Evolutionary conservation across 2,329 filamentous ascomycete species (phyloP).

Genomic region (Gnomoniopsis smithogilvyi): DNA sequence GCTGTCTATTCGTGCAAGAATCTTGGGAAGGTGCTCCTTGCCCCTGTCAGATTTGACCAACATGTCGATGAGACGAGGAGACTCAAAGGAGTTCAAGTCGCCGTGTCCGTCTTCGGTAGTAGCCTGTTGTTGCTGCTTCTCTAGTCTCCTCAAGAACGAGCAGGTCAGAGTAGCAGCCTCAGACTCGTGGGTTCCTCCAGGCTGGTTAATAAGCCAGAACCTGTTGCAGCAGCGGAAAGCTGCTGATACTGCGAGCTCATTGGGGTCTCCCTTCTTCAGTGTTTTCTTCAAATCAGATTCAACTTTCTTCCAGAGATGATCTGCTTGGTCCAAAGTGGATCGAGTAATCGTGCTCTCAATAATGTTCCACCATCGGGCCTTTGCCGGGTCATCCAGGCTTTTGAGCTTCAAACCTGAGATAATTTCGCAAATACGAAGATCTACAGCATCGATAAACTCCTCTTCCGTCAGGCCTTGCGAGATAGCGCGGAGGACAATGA

Average conservation of each 20-base stretch:
- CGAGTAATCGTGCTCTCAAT: conserved; percentile 26
- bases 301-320: conserved; percentile 25
- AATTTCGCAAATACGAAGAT: conserved; percentile 35
- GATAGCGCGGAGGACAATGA: conserved; percentile 41
- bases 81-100: conserved; percentile 7
- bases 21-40: conserved; percentile 3
- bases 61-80: conserved; percentile 4
- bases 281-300: conserved; percentile 21
- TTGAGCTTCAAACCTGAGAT: conserved; percentile 20
- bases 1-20: conserved; percentile 2
- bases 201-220: conserved; percentile 27
- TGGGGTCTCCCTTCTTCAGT: conserved; percentile 21
- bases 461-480: conserved; percentile 39
- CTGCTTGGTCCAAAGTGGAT: conserved; percentile 23
- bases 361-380: conserved; percentile 21
- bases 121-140: conserved; percentile 12
- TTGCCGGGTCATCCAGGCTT: neutral
- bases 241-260: conserved; percentile 23
- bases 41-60: conserved; percentile 3
- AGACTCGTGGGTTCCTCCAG: conserved; percentile 22
- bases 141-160: conserved; percentile 25
- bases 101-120: neutral
- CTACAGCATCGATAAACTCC: conserved; percentile 39
- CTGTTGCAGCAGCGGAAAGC: conserved; percentile 29
- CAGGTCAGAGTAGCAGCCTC: conserved; percentile 24